phyloP scores from a whole-genome alignment of 176 grass and related monocot genomes.

The Oryza meyeriana region DNA sequence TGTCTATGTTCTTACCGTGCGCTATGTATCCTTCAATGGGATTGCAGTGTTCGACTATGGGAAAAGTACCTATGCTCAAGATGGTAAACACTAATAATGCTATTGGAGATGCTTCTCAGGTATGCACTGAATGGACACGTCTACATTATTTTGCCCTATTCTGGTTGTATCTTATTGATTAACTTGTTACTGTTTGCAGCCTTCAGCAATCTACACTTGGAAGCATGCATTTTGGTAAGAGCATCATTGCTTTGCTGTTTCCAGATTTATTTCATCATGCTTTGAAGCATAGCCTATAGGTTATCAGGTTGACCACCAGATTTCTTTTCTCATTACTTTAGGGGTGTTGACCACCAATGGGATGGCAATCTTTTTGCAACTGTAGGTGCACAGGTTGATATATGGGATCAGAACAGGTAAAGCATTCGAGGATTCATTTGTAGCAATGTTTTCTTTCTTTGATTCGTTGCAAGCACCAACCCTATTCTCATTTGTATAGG shows the following conservation, averaged over 20 bases:
- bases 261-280: constrained; percentile 12
- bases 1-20: constrained; percentile 16
- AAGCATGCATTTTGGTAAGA: constrained; percentile 93
- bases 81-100: constrained; percentile 45
- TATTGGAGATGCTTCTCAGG: constrained; percentile 57
- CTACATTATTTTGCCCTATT: constrained; percentile 1
- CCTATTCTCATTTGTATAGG: constrained; percentile 40
- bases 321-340: constrained; percentile 37
- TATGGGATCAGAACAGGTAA: constrained; percentile 99
- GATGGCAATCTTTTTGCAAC: constrained; percentile 83
- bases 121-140: constrained; percentile 29
- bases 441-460: not conserved
- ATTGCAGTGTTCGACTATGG: constrained; percentile 79
- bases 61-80: constrained; percentile 75
- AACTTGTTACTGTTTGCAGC: constrained; percentile 53
- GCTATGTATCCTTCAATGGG: constrained; percentile 10
- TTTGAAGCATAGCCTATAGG: not conserved
- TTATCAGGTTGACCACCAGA: not conserved
- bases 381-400: constrained; percentile 90
- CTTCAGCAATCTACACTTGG: constrained; percentile 75
- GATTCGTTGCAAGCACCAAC: not conserved
- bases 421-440: constrained; percentile 9
- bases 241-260: not conserved
- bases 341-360: constrained; percentile 97
- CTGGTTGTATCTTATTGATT: constrained; percentile 28